A percentile compares a stretch with the other conserved stretches of the same genome.
phyloP scores from a whole-genome alignment of 768 basidiomycete genomes.

The Boletus subparvulus region DNA sequence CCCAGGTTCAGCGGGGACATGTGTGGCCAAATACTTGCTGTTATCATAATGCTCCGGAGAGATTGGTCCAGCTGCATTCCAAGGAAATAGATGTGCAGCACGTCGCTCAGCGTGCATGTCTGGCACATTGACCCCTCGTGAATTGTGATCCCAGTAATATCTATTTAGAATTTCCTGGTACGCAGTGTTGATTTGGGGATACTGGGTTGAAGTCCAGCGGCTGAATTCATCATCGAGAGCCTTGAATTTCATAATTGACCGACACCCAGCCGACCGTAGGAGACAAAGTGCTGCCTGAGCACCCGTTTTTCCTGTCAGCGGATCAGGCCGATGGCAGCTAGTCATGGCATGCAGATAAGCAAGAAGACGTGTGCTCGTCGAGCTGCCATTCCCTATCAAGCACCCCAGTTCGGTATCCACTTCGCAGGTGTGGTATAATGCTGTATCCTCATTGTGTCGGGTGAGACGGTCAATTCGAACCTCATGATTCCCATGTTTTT shows the following conservation, averaged over 20 bases:
- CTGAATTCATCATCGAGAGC: background rate
- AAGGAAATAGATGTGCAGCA: background rate
- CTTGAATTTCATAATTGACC: conserved; percentile 39
- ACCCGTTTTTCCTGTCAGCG: background rate
- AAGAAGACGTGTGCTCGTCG: background rate
- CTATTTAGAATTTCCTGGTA: background rate
- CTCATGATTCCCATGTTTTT: background rate
- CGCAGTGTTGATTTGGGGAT: background rate
- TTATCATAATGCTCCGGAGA: background rate
- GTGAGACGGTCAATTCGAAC: no score
- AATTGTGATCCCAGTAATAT: background rate
- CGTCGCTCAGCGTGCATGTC: background rate
- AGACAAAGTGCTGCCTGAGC: background rate
- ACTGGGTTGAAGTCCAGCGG: background rate
- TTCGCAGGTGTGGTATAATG: background rate
- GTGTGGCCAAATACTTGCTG: no score
- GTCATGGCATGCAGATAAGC: background rate
- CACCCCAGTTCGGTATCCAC: background rate
- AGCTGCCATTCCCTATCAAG: background rate
- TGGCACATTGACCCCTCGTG: no score
- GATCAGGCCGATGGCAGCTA: background rate
- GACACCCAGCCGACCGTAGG: conserved; percentile 8
- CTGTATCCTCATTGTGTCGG: background rate
- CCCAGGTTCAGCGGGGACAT: background rate
- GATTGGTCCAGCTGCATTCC: background rate